These are phyloP conservation scores for Mycena floridula DNA, from an alignment of 768 basidiomycete species.

Conservation along the genomic window DNA sequence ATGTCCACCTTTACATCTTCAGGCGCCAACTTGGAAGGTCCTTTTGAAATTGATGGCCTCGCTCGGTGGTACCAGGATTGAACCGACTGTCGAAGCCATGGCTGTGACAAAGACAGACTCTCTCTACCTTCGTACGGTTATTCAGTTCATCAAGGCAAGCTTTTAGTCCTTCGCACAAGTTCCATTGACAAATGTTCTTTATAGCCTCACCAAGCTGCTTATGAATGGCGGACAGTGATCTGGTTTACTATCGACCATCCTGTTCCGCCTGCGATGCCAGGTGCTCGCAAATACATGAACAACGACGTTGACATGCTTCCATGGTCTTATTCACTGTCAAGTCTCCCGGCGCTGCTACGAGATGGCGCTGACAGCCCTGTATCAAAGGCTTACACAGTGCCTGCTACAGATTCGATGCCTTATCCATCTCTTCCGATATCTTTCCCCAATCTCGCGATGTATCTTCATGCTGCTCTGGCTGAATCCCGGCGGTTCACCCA, in stretches of 20 bases:
- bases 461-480: conserved; percentile 65
- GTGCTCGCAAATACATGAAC: conserved; percentile 42
- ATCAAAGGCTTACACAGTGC: conserved; percentile 69
- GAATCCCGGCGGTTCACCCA: conserved; percentile 55
- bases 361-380: conserved; percentile 56
- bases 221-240: conserved; percentile 67
- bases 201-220: conserved; percentile 52
- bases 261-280: conserved; percentile 38
- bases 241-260: conserved; percentile 77
- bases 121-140: conserved; percentile 60
- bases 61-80: conserved; percentile 61
- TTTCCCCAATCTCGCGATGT: conserved; percentile 71
- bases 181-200: conserved; percentile 1
- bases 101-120: conserved; percentile 45
- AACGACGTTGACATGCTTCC: conserved; percentile 63
- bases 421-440: conserved; percentile 68
- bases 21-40: conserved; percentile 70
- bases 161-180: neutral
- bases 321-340: conserved; percentile 62
- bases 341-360: conserved; percentile 54
- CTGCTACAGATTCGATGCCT: conserved; percentile 50
- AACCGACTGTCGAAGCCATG: conserved; percentile 65
- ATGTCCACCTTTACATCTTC: conserved; percentile 63
- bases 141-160: conserved; percentile 74
- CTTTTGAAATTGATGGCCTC: conserved; percentile 71